Conservation (phyloP, 441 rosid genomes). For the Raphanus hybrid region DNA sequence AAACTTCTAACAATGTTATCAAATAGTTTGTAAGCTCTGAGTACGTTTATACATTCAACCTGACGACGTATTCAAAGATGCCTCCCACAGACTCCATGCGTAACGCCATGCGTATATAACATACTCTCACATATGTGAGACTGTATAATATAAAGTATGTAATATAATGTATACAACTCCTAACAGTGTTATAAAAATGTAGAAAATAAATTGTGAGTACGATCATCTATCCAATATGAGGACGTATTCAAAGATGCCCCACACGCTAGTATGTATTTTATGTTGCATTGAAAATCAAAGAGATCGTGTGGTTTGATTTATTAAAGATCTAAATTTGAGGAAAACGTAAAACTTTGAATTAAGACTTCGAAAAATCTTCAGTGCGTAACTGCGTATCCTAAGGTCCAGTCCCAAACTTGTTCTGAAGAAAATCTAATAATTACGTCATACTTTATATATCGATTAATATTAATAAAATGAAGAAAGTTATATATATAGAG, state of each 20-base stretch:
- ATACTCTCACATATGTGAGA: background rate
- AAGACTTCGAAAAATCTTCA: constrained; percentile 36
- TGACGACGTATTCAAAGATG: constrained; percentile 13
- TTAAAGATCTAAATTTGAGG: background rate
- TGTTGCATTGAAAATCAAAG: background rate
- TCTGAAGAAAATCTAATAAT: constrained; percentile 8
- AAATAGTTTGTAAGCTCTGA: background rate
- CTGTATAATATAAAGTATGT: background rate
- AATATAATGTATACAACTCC: background rate
- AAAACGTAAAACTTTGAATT: constrained; percentile 36
- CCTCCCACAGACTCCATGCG: constrained; percentile 14
- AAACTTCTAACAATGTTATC: background rate
- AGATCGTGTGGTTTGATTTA: constrained; percentile 4
- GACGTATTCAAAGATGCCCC: constrained; percentile 42
- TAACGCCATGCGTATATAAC: background rate
- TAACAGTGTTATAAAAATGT: background rate
- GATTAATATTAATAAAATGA: background rate
- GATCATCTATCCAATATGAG: constrained; percentile 1
- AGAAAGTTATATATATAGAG: constrained; percentile 29
- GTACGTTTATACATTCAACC: background rate
- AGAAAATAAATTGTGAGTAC: background rate
- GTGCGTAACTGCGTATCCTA: constrained; percentile 35
- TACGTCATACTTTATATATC: constrained; percentile 1
- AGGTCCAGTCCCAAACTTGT: constrained; percentile 32
- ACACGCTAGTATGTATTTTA: constrained; percentile 30